phyloP scores from a whole-genome alignment of 2,329 filamentous ascomycete species.

The Penicillium sp. region DNA sequence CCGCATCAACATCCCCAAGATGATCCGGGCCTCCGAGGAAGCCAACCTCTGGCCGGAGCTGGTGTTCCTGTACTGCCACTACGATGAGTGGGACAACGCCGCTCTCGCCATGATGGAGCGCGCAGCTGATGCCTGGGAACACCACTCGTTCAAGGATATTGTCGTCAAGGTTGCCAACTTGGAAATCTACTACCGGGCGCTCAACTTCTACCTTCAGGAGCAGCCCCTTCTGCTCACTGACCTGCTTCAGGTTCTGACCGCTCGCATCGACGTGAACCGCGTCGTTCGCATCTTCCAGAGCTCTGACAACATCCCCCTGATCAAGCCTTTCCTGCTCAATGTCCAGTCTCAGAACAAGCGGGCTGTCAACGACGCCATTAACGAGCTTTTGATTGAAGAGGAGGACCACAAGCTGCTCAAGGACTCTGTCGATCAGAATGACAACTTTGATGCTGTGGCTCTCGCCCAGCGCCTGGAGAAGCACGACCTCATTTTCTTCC shows the following conservation, averaged over 20 bases:
- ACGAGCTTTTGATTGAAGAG: constrained; percentile 95
- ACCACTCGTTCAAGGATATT: constrained; percentile 99
- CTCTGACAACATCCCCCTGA: constrained; percentile 94
- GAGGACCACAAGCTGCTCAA: constrained; percentile 98
- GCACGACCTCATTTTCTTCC: constrained; percentile 98
- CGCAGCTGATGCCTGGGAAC: constrained; percentile 96
- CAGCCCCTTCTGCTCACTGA: constrained; percentile 96
- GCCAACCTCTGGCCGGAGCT: constrained; percentile 96
- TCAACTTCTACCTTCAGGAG: constrained; percentile 97
- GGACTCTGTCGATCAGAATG: constrained; percentile 97
- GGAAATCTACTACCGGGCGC: constrained; percentile 96
- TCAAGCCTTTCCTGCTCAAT: constrained; percentile 97
- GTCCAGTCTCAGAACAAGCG: constrained; percentile 98
- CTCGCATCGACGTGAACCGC: constrained; percentile 94
- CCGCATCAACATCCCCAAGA: constrained; percentile 95
- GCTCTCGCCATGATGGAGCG: constrained; percentile 97
- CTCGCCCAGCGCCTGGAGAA: constrained; percentile 91
- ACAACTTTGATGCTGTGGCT: constrained; percentile 96
- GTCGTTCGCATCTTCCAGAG: constrained; percentile 99
- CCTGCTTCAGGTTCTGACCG: constrained; percentile 83
- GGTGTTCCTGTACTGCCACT: constrained; percentile 97
- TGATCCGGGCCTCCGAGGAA: constrained; percentile 89
- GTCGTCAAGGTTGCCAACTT: constrained; percentile 96
- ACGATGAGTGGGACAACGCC: constrained; percentile 97
- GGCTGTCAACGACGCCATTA: constrained; percentile 95